Base-by-base conservation (phyloP, 345 rosid species). In the Theobroma cacao region DNA sequence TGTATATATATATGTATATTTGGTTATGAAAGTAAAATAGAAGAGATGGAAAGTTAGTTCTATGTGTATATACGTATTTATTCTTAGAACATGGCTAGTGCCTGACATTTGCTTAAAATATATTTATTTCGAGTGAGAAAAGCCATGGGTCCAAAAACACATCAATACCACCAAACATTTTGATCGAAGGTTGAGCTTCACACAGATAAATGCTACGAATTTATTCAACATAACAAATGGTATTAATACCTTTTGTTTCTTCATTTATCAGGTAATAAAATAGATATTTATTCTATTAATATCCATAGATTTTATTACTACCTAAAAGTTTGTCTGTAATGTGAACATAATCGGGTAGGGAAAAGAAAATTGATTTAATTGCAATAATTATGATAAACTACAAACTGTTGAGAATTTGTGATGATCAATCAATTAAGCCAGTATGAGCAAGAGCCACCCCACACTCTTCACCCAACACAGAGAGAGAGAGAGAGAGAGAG, bases 151-250 rank as follows among this genome's bases (percentile, higher is more conserved):
- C 53, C 72, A 14, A 43, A 18, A 5, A 24, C 11, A 68, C 13
- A 55, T 22, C 8, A 22, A 55, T 55, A n/a, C 26, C 28, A 55
- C 65, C 65, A 4, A 31, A 60, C 47, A 43, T 43, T 38, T 22
- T 65, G 24, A 65, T 65, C 38, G n/a, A 7, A 60, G 14, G 38
- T n/a, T 60, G 63, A 9, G 43, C 14, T 3, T 38, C 15, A 65
- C 70, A 65, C 30, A 36, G 70, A 65, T 36, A n/a, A 65, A 65
- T 65, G 70, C 17, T 38, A 38, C 70, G 30, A 41, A 68, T 68
- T 68, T 68, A 68, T 43, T 43, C 20, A 13, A 68, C 3, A 7
- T 22, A 68, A 68, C 72, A 45, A 45, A 68, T 34, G 68, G 24
- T 34, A 63, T 63, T 58, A 58, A 26, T 58, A 26, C 7, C 36